phyloP scores from a whole-genome alignment of 345 rosid genomes.

The Acer negundo region DNA sequence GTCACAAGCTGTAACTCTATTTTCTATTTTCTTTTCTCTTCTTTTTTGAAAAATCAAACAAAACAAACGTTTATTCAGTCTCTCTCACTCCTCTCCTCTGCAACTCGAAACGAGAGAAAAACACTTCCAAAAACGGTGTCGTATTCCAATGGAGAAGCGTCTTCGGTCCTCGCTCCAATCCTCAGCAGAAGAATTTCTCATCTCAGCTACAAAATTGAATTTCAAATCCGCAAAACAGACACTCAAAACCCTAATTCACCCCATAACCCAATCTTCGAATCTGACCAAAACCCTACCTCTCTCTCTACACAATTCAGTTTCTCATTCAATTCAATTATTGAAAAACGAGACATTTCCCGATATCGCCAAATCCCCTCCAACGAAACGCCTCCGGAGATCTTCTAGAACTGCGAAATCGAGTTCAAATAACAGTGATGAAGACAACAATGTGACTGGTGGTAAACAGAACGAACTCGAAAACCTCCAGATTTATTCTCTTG shows the following conservation, averaged over 20 bases:
- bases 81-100: slow-evolving; percentile 5
- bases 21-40: background rate
- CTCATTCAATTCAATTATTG: slow-evolving; percentile 41
- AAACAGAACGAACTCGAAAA: slow-evolving; percentile 37
- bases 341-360: slow-evolving; percentile 26
- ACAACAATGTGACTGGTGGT: slow-evolving; percentile 1
- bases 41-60: background rate
- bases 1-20: background rate
- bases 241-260: slow-evolving; percentile 59
- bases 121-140: background rate
- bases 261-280: slow-evolving; percentile 52
- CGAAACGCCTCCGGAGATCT: slow-evolving; percentile 49
- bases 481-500: slow-evolving; percentile 49
- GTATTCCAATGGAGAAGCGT: slow-evolving; percentile 61
- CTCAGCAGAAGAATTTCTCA: slow-evolving; percentile 72
- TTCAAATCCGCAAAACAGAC: slow-evolving; percentile 68
- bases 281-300: slow-evolving; percentile 55
- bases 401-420: slow-evolving; percentile 24
- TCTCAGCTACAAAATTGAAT: slow-evolving; percentile 43
- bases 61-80: background rate
- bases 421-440: background rate
- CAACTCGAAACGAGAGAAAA: background rate
- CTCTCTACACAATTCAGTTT: slow-evolving; percentile 51
- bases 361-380: slow-evolving; percentile 49
- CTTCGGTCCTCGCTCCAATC: slow-evolving; percentile 69